phyloP scores from a whole-genome alignment of 768 basidiomycete genomes.

The Chalciporus piperatus region DNA sequence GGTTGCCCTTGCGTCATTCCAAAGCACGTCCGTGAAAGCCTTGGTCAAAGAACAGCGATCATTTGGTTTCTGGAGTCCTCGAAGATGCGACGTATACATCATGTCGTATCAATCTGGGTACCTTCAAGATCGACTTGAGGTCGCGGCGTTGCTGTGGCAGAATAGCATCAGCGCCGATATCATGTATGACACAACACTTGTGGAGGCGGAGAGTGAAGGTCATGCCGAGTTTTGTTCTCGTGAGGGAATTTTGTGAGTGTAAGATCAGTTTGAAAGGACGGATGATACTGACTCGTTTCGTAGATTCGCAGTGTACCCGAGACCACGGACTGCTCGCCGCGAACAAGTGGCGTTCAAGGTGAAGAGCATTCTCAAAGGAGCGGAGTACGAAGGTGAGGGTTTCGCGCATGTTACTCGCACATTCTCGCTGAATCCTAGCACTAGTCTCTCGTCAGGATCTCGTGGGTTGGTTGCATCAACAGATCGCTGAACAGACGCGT shows the following conservation, averaged over 20 bases:
- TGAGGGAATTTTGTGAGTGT: slow-evolving; percentile 81
- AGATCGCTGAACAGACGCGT: slow-evolving; percentile 78
- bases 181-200: slow-evolving; percentile 78
- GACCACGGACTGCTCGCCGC: slow-evolving; percentile 52
- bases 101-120: slow-evolving; percentile 75
- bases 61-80: slow-evolving; percentile 88
- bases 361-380: slow-evolving; percentile 77
- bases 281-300: slow-evolving; percentile 41
- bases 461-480: slow-evolving; percentile 69
- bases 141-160: slow-evolving; percentile 75
- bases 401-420: not conserved
- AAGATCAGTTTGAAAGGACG: not conserved
- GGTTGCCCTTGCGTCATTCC: slow-evolving; percentile 62
- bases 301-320: slow-evolving; percentile 52
- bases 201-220: slow-evolving; percentile 60
- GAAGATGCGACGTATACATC: slow-evolving; percentile 84
- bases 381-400: slow-evolving; percentile 66
- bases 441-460: slow-evolving; percentile 67
- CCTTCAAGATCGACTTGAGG: slow-evolving; percentile 74
- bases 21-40: slow-evolving; percentile 60
- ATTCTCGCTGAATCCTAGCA: slow-evolving; percentile 17
- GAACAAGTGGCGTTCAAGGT: slow-evolving; percentile 75
- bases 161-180: slow-evolving; percentile 82
- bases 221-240: slow-evolving; percentile 64
- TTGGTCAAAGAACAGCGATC: slow-evolving; percentile 77